Evolutionary conservation across 352 stramenopile genomes (phyloP), one percentile per base, ranked within the genome.

Genomic region (Phytophthora constricta): DNA sequence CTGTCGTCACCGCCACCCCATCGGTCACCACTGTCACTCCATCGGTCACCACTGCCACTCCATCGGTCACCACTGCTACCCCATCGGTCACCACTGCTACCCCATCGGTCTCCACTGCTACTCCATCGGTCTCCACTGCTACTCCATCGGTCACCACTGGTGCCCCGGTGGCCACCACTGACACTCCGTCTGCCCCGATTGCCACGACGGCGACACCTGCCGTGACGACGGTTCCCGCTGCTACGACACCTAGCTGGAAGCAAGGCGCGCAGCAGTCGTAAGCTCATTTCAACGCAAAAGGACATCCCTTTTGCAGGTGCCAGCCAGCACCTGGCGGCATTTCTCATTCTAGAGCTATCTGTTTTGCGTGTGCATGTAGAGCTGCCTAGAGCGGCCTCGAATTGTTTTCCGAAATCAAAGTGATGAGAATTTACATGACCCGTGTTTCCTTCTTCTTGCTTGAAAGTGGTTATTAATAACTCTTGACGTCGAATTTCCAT

Each of bases 281-380:
- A 55, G 28, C 31, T 54, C 42, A 20, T 51, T 41, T 49, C 19
- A 28, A 46, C 28, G 48, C 46, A 59, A 37, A 16, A 59, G 17
- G n/a, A 41, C n/a, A 4, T 42, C 11, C 34, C 34, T 42, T 42
- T 42, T 42, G 34, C 34, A 42, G 34, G 14, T 42, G 9, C 10
- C n/a, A 11, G 17, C 41, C 41, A 22, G 51, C 39, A n/a, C 19
- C 33, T 28, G 28, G 45, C 22, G 19, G 22, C 45, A 42, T 39
- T 39, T 58, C 23, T 37, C 58, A 70, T 54, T 77, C n/a, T 65
- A 77, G 58, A 77, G 33, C 65, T 60, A 26, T 64, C 17, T 46
- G 45, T 58, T 56, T 55, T 34, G 45, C 14, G 25, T 28, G 2
- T n/a, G n/a, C n/a, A n/a, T n/a, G n/a, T n/a, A n/a, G n/a, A n/a